Evolutionary conservation across 805 yeast genomes (phyloP).

Genomic region (Myxozyma mucilagina): DNA sequence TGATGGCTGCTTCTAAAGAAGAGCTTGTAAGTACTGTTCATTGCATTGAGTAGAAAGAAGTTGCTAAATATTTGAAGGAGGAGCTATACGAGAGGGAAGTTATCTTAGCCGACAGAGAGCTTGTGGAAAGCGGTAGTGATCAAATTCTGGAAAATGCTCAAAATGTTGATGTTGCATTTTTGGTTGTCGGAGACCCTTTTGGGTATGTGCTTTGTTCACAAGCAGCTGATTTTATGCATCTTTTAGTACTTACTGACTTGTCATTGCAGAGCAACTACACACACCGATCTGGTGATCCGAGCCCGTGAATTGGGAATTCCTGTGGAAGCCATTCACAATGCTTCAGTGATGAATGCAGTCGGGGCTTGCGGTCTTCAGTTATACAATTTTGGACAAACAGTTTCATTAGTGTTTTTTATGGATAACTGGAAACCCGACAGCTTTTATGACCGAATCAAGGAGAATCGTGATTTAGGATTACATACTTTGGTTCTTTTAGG

Average conservation of each 20-base stretch:
- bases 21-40: constrained; percentile 44
- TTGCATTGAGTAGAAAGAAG: background rate
- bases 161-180: constrained; percentile 81
- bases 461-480: constrained; percentile 84
- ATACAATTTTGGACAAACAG: constrained; percentile 94
- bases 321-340: constrained; percentile 87
- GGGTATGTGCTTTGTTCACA: constrained; percentile 47
- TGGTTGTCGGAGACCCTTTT: constrained; percentile 96
- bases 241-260: background rate
- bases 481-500: constrained; percentile 84
- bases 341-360: constrained; percentile 96
- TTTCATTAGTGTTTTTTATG: constrained; percentile 93
- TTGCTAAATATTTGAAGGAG: constrained; percentile 44
- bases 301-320: constrained; percentile 81
- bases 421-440: constrained; percentile 96
- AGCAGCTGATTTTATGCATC: too few species aligned
- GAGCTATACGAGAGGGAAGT: constrained; percentile 82
- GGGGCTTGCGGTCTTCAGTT: constrained; percentile 97
- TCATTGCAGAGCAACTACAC: constrained; percentile 73
- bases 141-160: constrained; percentile 75
- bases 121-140: constrained; percentile 89
- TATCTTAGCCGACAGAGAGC: constrained; percentile 87
- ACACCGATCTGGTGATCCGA: constrained; percentile 87
- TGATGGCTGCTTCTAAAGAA: constrained; percentile 85
- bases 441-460: constrained; percentile 84